Base-by-base conservation (phyloP, 305 asterid species). In the Solanum hybrid region DNA sequence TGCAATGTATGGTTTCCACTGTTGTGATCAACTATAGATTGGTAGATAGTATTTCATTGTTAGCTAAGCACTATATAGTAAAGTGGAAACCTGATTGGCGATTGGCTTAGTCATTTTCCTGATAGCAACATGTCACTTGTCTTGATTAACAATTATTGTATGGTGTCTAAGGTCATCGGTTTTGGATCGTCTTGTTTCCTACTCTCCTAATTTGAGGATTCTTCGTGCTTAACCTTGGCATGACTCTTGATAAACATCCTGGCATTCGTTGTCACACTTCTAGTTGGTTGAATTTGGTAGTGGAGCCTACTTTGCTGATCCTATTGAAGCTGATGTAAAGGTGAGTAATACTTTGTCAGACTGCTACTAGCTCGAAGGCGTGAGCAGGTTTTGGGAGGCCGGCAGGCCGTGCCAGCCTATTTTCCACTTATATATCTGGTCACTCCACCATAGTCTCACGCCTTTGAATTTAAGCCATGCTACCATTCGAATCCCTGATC, bases 91-190 rank as follows among this genome's bases (percentile, higher is more conserved):
- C 82, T 93, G 51, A 97, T 97, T 91, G 98, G 97, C 73, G 96
- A 95, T 83, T 97, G 99, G 98, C 95, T 97, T 20, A 96, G 95
- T 93, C 95, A 96, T 92, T 96, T 97, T 89, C 98, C 99, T 0
- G 96, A 94, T 87, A 93, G 89, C 89, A 94, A 87, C 91, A 96
- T 97, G 9, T 96, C 99, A 20, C 92, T 97, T 68, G 98, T 93
- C 11, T 93, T 98, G 1, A 97, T 96, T 75, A 96, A 97, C 93
- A 94, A 96, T 75, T 92, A 98, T 88, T 96, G 99, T 93, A 89
- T 97, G 72, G 92, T 87, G 82, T 93, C 97, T 8, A 98, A 97
- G 91, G 96, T 95, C 91, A 24, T 94, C 96, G 10, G 95, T 95
- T 34, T 91, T 97, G 93, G 99, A 96, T 84, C 95, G 96, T 27